Conservation (phyloP, 345 rosid species). For the Euphorbia pulcherrima region DNA sequence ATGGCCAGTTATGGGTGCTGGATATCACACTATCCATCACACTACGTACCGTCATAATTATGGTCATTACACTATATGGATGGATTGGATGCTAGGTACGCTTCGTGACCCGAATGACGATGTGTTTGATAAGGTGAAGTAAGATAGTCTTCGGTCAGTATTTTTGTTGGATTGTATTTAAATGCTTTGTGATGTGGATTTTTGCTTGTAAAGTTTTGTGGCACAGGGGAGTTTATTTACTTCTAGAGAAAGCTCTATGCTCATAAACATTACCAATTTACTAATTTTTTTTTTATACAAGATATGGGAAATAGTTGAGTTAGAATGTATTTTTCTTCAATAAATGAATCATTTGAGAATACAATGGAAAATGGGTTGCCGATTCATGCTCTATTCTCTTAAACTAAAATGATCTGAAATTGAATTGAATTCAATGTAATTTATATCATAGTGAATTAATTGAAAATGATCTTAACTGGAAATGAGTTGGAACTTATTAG, state of each 20-base stretch:
- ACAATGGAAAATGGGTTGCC: no score
- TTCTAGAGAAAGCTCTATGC: slow-evolving; percentile 8
- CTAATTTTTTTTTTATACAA: neutral
- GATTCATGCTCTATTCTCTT: no score
- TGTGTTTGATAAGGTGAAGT: slow-evolving; percentile 20
- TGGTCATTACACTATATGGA: slow-evolving; percentile 94
- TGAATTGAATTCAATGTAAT: no score
- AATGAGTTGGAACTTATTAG: no score
- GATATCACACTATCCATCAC: slow-evolving; percentile 96
- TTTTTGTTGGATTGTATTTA: slow-evolving; percentile 1
- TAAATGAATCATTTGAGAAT: neutral
- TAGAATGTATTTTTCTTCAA: neutral
- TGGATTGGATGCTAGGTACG: slow-evolving; percentile 98
- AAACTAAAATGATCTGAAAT: neutral
- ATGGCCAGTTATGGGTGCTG: slow-evolving; percentile 98
- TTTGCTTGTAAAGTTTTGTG: slow-evolving; percentile 8
- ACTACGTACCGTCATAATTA: slow-evolving; percentile 94
- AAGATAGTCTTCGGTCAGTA: neutral
- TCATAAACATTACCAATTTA: neutral
- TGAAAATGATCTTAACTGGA: no score
- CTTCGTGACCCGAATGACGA: slow-evolving; percentile 66
- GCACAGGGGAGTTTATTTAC: neutral
- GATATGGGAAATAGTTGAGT: slow-evolving; percentile 4
- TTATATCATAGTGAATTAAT: no score
- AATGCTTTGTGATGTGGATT: neutral